A percentile compares a stretch with the other conserved stretches of the same genome.
Evolutionary conservation across 2,329 filamentous ascomycete species (phyloP).

Genomic region (Diaporthe vaccinii): DNA sequence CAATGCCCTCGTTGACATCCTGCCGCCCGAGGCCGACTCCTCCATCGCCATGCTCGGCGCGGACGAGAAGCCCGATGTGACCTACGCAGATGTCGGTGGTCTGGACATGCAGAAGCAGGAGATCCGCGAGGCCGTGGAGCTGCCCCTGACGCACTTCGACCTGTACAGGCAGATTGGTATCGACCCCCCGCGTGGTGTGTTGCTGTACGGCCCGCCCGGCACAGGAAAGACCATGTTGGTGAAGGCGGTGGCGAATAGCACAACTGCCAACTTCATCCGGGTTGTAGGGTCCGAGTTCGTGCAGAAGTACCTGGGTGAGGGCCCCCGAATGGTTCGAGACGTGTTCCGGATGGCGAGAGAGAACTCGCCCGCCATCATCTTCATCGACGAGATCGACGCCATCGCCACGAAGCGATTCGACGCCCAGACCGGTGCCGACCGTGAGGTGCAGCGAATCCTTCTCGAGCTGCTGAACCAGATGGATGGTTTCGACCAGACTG

Average conservation of each 20-base stretch:
- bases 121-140: slow-evolving; percentile 96
- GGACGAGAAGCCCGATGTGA: slow-evolving; percentile 98
- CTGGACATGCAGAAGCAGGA: slow-evolving; percentile 99
- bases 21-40: slow-evolving; percentile 98
- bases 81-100: slow-evolving; percentile 97
- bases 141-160: slow-evolving; percentile 97
- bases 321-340: slow-evolving; percentile 98
- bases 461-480: slow-evolving; percentile 99
- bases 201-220: slow-evolving; percentile 95
- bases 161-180: slow-evolving; percentile 99
- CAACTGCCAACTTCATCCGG: slow-evolving; percentile 97
- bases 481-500: slow-evolving; percentile 99
- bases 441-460: slow-evolving; percentile 98
- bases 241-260: slow-evolving; percentile 98
- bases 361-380: slow-evolving; percentile 98
- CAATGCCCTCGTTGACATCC: slow-evolving; percentile 97
- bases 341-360: slow-evolving; percentile 99
- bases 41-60: slow-evolving; percentile 98
- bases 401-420: slow-evolving; percentile 99
- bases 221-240: slow-evolving; percentile 98
- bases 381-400: slow-evolving; percentile 99
- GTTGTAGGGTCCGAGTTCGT: slow-evolving; percentile 99
- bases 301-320: slow-evolving; percentile 98
- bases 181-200: slow-evolving; percentile 94
- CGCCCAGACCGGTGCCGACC: slow-evolving; percentile 96